Conservation (phyloP, 164 flowering plant species). For the Platanus orientalis region DNA sequence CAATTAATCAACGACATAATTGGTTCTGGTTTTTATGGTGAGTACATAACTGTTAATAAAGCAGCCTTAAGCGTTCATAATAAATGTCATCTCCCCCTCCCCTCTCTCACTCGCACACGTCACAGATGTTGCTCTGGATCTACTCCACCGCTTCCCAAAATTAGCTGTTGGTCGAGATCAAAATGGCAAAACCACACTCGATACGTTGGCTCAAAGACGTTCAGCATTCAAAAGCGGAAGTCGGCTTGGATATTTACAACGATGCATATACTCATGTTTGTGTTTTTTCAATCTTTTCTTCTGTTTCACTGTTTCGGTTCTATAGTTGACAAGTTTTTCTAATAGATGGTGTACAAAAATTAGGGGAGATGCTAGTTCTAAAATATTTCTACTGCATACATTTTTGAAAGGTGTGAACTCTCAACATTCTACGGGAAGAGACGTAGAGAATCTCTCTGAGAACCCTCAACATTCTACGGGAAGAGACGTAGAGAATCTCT, state of each 20-base stretch:
- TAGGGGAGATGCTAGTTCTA: too few relatives aligned
- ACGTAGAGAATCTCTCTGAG: too few relatives aligned
- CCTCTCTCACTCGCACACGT: not conserved
- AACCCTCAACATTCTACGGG: too few relatives aligned
- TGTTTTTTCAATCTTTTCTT: not conserved
- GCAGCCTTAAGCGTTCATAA: too few relatives aligned
- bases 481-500: too few relatives aligned
- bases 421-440: too few relatives aligned
- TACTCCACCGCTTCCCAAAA: not conserved
- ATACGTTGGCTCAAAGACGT: not conserved
- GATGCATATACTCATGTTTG: not conserved
- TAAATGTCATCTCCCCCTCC: too few relatives aligned
- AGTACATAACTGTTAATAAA: too few relatives aligned
- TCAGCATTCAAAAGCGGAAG: not conserved
- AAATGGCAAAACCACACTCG: not conserved
- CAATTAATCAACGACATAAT: not conserved
- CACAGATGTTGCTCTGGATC: not conserved
- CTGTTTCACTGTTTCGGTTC: not conserved
- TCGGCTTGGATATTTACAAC: not conserved
- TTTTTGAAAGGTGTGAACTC: too few relatives aligned
- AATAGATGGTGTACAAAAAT: not conserved
- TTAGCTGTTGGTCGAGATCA: not conserved
- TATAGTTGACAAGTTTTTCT: too few relatives aligned
- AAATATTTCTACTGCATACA: too few relatives aligned
- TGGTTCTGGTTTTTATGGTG: slow-evolving; percentile 6